Conservation (phyloP, 352 stramenopile species). For the Globisporangium radiosum region DNA sequence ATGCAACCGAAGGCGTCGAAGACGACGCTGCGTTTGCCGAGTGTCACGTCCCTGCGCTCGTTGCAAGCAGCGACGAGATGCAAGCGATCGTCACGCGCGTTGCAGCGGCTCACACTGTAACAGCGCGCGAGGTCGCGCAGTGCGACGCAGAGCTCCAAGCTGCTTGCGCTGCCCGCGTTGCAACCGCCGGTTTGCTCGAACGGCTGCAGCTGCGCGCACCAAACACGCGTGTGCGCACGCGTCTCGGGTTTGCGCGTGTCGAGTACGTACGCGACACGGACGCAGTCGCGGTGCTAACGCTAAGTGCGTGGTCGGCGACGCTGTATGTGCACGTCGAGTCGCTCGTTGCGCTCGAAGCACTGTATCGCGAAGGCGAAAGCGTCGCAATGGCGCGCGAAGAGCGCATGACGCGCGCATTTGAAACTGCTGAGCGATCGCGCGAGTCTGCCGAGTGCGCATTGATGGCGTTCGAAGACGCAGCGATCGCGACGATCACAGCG, state of each 20-base stretch:
- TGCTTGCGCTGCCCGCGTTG: slow-evolving; percentile 12
- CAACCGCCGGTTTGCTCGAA: slow-evolving; percentile 23
- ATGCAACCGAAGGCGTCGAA: slow-evolving; percentile 59
- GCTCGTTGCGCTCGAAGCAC: slow-evolving; percentile 35
- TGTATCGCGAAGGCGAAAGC: slow-evolving; percentile 37
- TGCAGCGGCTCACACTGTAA: slow-evolving; percentile 17
- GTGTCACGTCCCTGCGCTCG: slow-evolving; percentile 53
- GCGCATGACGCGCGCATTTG: slow-evolving; percentile 12
- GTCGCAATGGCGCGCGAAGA: slow-evolving; percentile 48
- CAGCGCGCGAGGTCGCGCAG: slow-evolving; percentile 13
- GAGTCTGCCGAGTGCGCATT: slow-evolving; percentile 19
- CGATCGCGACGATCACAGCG: slow-evolving; percentile 21
- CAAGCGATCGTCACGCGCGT: slow-evolving; percentile 29
- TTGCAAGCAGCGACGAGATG: slow-evolving; percentile 61
- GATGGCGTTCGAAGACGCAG: slow-evolving; percentile 44
- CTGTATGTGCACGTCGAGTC: slow-evolving; percentile 40
- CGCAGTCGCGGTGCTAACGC: slow-evolving; percentile 34
- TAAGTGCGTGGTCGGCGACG: slow-evolving; percentile 41
- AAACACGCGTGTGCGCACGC: slow-evolving; percentile 34
- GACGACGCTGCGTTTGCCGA: slow-evolving; percentile 75
- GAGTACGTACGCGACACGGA: slow-evolving; percentile 51
- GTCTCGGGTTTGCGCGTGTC: slow-evolving; percentile 38
- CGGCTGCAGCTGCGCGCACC: slow-evolving; percentile 33
- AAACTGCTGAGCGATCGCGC: slow-evolving; percentile 12
- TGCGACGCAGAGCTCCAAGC: slow-evolving; percentile 16